phyloP scores from a whole-genome alignment of 225 moss, liverwort and hornwort species.

The Bryoerythrophyllum caledonicum region DNA sequence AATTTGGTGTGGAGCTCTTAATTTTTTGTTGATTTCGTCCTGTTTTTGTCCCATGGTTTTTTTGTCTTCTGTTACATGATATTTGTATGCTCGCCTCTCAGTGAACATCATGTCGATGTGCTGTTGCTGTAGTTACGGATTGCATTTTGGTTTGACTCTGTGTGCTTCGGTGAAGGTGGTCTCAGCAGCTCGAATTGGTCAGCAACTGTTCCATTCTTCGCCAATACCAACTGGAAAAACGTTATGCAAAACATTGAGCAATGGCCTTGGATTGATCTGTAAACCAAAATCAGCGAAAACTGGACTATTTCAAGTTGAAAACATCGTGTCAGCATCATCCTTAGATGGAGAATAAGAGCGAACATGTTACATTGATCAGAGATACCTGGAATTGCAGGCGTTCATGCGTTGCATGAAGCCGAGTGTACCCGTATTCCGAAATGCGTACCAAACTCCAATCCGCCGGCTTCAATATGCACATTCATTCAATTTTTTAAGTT shows the following conservation, averaged over 20 bases:
- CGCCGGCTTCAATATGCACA: neutral
- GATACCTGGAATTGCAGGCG: conserved; percentile 27
- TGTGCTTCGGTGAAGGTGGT: conserved; percentile 11
- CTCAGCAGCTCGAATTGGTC: conserved; percentile 28
- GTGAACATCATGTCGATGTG: neutral
- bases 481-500: neutral
- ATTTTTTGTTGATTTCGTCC: neutral
- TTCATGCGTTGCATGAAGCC: conserved; percentile 30
- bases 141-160: neutral
- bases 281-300: neutral
- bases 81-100: neutral
- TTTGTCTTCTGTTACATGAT: neutral
- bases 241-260: neutral
- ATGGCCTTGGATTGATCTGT: too few species aligned
- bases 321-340: neutral
- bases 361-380: neutral
- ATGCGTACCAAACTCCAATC: conserved; percentile 44
- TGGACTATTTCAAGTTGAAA: neutral
- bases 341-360: neutral
- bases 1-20: neutral
- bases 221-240: conserved; percentile 18
- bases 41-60: neutral
- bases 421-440: conserved; percentile 34
- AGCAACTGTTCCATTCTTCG: conserved; percentile 21
- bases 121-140: neutral